Evolutionary conservation across 129 eudicot genomes (phyloP).

Genomic region (Arctium minus): DNA sequence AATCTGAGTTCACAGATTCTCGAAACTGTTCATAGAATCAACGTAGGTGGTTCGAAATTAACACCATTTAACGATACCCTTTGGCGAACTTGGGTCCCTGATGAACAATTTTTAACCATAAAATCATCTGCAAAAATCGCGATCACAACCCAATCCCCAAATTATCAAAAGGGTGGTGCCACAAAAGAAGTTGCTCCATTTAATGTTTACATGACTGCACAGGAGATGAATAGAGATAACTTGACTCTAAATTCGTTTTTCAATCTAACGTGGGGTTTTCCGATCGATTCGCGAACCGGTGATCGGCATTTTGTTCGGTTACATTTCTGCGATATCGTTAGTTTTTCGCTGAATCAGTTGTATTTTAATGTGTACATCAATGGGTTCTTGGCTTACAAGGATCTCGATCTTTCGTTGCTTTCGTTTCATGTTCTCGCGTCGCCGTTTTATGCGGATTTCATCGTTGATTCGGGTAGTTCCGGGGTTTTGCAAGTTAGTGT

Average conservation of each 20-base stretch:
- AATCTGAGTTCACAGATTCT: constrained; percentile 49
- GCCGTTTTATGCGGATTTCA: constrained; percentile 79
- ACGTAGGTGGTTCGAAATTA: constrained; percentile 71
- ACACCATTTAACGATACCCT: constrained; percentile 92
- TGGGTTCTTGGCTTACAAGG: constrained; percentile 54
- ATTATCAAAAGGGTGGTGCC: constrained; percentile 69
- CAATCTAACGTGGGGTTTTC: constrained; percentile 85
- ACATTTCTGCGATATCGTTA: constrained; percentile 81
- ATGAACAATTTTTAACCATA: constrained; percentile 56
- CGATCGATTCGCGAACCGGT: constrained; percentile 32
- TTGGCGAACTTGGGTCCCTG: constrained; percentile 93
- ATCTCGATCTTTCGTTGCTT: constrained; percentile 60
- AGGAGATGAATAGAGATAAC: constrained; percentile 69
- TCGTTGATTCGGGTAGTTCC: constrained; percentile 44
- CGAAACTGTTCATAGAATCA: constrained; percentile 83
- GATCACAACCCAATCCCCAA: constrained; percentile 39
- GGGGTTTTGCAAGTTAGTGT: constrained; percentile 55
- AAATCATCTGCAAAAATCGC: constrained; percentile 67
- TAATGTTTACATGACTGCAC: constrained; percentile 85
- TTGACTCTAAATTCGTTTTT: constrained; percentile 35
- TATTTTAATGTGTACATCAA: constrained; percentile 67
- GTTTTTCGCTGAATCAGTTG: constrained; percentile 54
- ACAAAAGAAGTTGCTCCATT: constrained; percentile 72
- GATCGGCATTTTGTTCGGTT: constrained; percentile 57
- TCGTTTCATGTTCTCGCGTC: constrained; percentile 60